Evolutionary conservation across 768 basidiomycete species (phyloP), one percentile per base, ranked within the genome.

Genomic region (Trametes villosa): DNA sequence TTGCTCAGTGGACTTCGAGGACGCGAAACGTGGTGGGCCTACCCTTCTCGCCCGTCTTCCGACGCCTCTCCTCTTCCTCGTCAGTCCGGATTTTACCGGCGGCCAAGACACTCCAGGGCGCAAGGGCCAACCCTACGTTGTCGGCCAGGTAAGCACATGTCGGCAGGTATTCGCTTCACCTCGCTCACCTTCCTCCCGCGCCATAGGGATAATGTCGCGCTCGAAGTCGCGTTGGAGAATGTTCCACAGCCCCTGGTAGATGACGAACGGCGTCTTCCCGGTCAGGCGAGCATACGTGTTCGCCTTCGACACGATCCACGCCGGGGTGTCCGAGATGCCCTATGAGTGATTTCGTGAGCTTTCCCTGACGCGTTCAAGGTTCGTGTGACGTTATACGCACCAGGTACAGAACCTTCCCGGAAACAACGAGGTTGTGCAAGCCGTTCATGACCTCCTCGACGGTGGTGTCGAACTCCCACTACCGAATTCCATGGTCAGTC

Each of bases 361-460:
- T 12, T 18, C 5, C 20, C 3, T 18, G 9, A 31, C 5, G 17
- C 29, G 15, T 17, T n/a, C n/a, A n/a, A 33, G 30, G 6, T 7
- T n/a, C 9, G 30, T 12, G 8, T 18, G 24, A 8, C 42, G 5
- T 4, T 27, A n/a, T 29, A 29, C 66, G 3, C 34, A 70, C 67
- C 6, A 70, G 64, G 24, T 70, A 67, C 34, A 70, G 56, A 6
- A 84, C 81, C 61, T 84, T 83, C 20, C 83, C 80, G 34, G 73
- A 68, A 17, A 66, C 68, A 26, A 86, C 79, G 34, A 86, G 75
- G 18, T 74, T 71, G 62, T 86, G 80, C 11, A 86, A 71, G 4
- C 73, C 67, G 45, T 77, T 74, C 82, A 86, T 83, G 38, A 85
- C 67, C 68, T 87, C 84, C 62, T 81, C 79, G 52, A 86, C 74